Base-by-base conservation (phyloP, 106 monocot species). In the Agapanthus africanus region DNA sequence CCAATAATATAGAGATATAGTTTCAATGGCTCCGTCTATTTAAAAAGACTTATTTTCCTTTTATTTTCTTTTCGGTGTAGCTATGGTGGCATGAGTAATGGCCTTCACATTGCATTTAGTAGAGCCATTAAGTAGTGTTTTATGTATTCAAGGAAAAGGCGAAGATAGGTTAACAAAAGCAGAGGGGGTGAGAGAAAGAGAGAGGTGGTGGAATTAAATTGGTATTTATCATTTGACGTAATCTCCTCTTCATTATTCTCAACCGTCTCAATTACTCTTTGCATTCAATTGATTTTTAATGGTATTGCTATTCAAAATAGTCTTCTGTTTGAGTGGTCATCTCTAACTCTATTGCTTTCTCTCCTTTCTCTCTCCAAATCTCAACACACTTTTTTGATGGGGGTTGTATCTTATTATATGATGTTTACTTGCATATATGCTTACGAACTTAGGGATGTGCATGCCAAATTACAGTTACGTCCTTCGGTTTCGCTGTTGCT, bases 251-350 rank as follows among this genome's bases (percentile, higher is more conserved):
- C 72, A 77, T 72, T 77, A 64, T 73, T 59, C 69, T 74, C 83
- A 79, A 84, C 83, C 42, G 83, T 67, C 76, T 73, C 76, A 79
- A 79, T 83, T 61, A 75, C 66, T 75, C 51, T 4, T 56, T 83
- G 72, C 75, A 76, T 79, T 83, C 36, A 79, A 67, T 41, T 76
- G 40, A 73, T 66, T 70, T 50, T 73, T 73, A 46, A 61, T 70
- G 37, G 59, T 31, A 37, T 47, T 74, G 67, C 63, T 40, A 37
- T 78, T n/a, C 23, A 21, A 37, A 82, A 47, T 49, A 52, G 40
- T 33, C 34, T 52, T 38, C 40, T 34, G 37, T 62, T 71, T 70
- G 49, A 79, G 70, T 79, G 70, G 69, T 25, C 16, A 39, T 41
- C 68, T 21, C 39, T 38, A 61, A 73, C 67, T 73, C 61, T 35